Evolutionary conservation across 2,329 filamentous ascomycete species (phyloP).

Genomic region (Ceratocystis albifundus): DNA sequence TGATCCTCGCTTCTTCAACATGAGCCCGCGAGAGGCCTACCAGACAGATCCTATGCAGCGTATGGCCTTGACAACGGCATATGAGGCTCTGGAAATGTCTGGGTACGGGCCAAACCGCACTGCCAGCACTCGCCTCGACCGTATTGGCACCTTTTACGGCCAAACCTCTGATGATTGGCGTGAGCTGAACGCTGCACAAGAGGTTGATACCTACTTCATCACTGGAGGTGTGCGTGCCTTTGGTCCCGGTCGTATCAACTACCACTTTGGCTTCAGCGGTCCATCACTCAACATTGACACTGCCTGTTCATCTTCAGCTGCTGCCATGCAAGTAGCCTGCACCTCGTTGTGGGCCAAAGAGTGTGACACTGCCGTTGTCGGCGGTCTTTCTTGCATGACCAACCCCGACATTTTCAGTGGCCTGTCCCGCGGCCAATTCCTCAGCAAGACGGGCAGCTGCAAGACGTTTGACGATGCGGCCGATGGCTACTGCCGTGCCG

Average conservation of each 20-base stretch:
- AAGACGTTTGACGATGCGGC: conserved; percentile 72
- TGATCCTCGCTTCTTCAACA: conserved; percentile 70
- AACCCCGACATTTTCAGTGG: conserved; percentile 72
- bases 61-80: conserved; percentile 60
- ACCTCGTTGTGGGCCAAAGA: conserved; percentile 63
- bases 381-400: conserved; percentile 66
- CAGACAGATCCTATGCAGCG: conserved; percentile 68
- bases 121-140: conserved; percentile 46
- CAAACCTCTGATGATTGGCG: conserved; percentile 68
- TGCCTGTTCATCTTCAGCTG: conserved; percentile 63
- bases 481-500: conserved; percentile 72
- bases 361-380: conserved; percentile 69
- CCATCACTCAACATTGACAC: conserved; percentile 64
- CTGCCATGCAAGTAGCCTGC: conserved; percentile 58
- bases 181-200: conserved; percentile 63
- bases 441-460: conserved; percentile 64
- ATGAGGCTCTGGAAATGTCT: conserved; percentile 68
- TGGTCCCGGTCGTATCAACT: conserved; percentile 54
- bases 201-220: conserved; percentile 47
- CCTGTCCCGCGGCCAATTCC: conserved; percentile 63
- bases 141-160: conserved; percentile 63
- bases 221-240: conserved; percentile 42
- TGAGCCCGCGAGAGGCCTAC: conserved; percentile 65
- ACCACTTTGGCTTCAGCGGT: conserved; percentile 65
- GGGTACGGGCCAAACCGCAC: conserved; percentile 58